phyloP scores from a whole-genome alignment of 2,329 filamentous ascomycete genomes.

The Corynespora cassiicola region DNA sequence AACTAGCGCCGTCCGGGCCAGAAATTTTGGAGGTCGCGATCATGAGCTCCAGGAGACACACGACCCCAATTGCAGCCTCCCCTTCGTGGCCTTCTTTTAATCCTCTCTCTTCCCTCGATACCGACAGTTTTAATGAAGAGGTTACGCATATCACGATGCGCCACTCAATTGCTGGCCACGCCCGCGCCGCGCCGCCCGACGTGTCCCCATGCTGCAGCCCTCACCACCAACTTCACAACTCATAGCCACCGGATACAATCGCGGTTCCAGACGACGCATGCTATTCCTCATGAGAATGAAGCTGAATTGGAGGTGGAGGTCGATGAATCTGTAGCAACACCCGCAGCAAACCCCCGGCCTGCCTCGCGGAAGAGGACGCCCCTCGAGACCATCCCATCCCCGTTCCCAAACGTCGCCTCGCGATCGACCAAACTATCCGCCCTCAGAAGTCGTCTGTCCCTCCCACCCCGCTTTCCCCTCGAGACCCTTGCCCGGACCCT shows the following conservation, averaged over 20 bases:
- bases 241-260: slow-evolving; percentile 38
- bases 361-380: slow-evolving; percentile 16
- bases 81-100: slow-evolving; percentile 7
- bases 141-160: slow-evolving; percentile 66
- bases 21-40: slow-evolving; percentile 44
- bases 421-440: slow-evolving; percentile 89
- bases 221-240: slow-evolving; percentile 30
- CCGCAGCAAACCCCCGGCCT: slow-evolving; percentile 6
- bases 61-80: slow-evolving; percentile 18
- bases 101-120: slow-evolving; percentile 13
- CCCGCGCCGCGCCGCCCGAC: slow-evolving; percentile 51
- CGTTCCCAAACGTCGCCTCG: slow-evolving; percentile 69
- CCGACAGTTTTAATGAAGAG: slow-evolving; percentile 63
- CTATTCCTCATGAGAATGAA: slow-evolving; percentile 12
- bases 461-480: slow-evolving; percentile 81
- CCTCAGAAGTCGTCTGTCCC: slow-evolving; percentile 84
- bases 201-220: slow-evolving; percentile 37
- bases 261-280: slow-evolving; percentile 26
- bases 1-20: slow-evolving; percentile 27
- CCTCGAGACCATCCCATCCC: slow-evolving; percentile 69
- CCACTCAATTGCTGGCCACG: slow-evolving; percentile 63
- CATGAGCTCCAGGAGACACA: slow-evolving; percentile 33
- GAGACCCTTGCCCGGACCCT: slow-evolving; percentile 86
- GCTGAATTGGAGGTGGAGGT: slow-evolving; percentile 19
- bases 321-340: slow-evolving; percentile 6